Evolutionary conservation across 2,329 filamentous ascomycete species (phyloP), one percentile per base, ranked within the genome.

Genomic region (Cytospora chrysosperma): DNA sequence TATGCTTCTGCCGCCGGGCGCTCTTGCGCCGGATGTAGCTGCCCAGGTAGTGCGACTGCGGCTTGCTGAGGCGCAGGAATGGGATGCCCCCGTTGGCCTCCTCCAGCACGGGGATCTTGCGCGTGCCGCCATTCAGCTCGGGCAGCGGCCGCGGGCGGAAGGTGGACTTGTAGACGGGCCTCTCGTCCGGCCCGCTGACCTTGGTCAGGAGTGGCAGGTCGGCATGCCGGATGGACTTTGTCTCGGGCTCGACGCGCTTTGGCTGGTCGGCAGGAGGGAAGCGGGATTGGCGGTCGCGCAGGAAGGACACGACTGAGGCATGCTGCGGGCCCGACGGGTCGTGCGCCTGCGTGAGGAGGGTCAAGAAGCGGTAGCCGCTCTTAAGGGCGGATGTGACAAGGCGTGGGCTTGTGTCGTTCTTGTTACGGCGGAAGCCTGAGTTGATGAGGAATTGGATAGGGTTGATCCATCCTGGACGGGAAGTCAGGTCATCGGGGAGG

Each of bases 11-110:
- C n/a, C 81, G 81, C 47, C 75, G 72, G 4, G 71, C 65, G 21
- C 82, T 73, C 69, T 84, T 85, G 56, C 83, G 76, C 12, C 79
- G 76, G 2, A 93, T 69, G 19, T 88, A 79, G 10, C 82, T 76
- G n/a, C 80, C 83, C 24, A 93, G 74, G n/a, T 75, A 74, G 0
- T 72, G 71, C 2, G 88, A 82, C 72, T 93, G 88, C 5, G 87
- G 87, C 72, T 89, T 90, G 66, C 78, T 81, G 52, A 88, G 75
- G 40, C 90, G 85, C 30, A 94, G 73, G 70, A 93, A 89, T 0
- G 89, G 85, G 27, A 87, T 74, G 28, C 80, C 81, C 21, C 27
- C 27, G 49, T 80, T 78, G 2, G 86, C 80, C 4, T 83, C 76
- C 43, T 71, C 72, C 1, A 92, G 71, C 1, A 76, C 76, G 1